A percentile compares a stretch with the other conserved stretches of the same genome.
Evolutionary conservation across 805 yeast genomes (phyloP).

Genomic region (Maudiozyma turicensis): DNA sequence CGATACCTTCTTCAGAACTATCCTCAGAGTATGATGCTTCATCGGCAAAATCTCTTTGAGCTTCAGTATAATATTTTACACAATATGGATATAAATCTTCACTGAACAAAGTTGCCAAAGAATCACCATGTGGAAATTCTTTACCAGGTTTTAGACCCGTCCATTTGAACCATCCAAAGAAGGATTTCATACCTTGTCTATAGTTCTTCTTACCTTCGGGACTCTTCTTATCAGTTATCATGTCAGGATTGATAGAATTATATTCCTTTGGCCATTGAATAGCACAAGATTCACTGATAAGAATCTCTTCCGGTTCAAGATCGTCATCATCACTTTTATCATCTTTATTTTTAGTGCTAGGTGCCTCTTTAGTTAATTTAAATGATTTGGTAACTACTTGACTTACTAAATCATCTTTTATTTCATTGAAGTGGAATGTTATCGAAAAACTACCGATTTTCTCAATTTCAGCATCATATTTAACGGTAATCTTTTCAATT

Average conservation of each 20-base stretch:
- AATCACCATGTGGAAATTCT: slow-evolving; percentile 72
- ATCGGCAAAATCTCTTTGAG: slow-evolving; percentile 54
- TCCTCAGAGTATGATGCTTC: slow-evolving; percentile 37
- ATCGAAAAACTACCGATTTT: slow-evolving; percentile 50
- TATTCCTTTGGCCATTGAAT: slow-evolving; percentile 65
- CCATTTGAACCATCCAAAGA: slow-evolving; percentile 84
- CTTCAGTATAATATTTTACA: slow-evolving; percentile 69
- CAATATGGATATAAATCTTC: slow-evolving; percentile 85
- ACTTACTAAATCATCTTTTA: slow-evolving; percentile 39
- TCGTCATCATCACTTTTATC: slow-evolving; percentile 31
- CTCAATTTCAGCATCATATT: slow-evolving; percentile 31
- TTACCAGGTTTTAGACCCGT: slow-evolving; percentile 70
- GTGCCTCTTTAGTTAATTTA: slow-evolving; percentile 28
- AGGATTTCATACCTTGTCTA: slow-evolving; percentile 66
- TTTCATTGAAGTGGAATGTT: slow-evolving; percentile 45
- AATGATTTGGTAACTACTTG: slow-evolving; percentile 58
- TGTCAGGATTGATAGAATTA: slow-evolving; percentile 44
- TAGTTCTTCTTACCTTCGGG: slow-evolving; percentile 49
- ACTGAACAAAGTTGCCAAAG: slow-evolving; percentile 56
- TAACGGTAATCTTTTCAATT: slow-evolving; percentile 54
- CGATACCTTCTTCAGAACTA: slow-evolving; percentile 13
- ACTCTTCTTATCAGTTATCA: slow-evolving; percentile 37
- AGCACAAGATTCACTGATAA: slow-evolving; percentile 44
- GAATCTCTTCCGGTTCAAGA: slow-evolving; percentile 45
- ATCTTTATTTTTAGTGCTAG: slow-evolving; percentile 2